Conservation (phyloP, 1,284 basidiomycete species). For the Porogramme epimiltina region DNA sequence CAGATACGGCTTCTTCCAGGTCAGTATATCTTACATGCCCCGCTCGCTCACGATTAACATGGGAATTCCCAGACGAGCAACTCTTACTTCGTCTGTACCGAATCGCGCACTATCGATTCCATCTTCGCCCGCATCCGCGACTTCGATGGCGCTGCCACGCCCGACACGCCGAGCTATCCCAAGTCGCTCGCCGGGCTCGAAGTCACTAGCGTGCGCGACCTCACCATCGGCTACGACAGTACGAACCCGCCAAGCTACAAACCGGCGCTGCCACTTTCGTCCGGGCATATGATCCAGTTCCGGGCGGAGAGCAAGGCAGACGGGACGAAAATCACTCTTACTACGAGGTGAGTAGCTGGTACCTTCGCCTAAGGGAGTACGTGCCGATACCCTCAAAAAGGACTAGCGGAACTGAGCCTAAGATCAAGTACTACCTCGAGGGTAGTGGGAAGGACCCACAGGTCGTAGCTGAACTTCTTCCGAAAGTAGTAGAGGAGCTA, state of each 20-base stretch:
- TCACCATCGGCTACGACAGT: constrained; percentile 71
- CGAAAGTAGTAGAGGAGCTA: constrained; percentile 57
- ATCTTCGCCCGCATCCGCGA: constrained; percentile 71
- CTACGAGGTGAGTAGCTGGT: constrained; percentile 57
- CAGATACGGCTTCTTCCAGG: constrained; percentile 61
- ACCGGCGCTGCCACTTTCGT: constrained; percentile 70
- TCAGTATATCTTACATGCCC: constrained; percentile 27
- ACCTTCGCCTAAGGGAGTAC: background rate
- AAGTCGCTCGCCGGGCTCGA: constrained; percentile 57
- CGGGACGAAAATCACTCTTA: constrained; percentile 59
- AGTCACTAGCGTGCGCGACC: constrained; percentile 67
- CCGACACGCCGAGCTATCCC: constrained; percentile 51
- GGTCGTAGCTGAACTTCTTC: constrained; percentile 49
- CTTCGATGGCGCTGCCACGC: constrained; percentile 39
- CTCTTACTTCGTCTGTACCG: constrained; percentile 77
- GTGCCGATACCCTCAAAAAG: constrained; percentile 35
- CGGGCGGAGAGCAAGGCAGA: constrained; percentile 47
- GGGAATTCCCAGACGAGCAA: constrained; percentile 64
- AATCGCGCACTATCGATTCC: constrained; percentile 59
- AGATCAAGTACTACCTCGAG: constrained; percentile 88
- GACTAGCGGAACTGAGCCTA: constrained; percentile 87
- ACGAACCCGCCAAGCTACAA: constrained; percentile 64
- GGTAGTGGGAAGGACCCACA: constrained; percentile 56
- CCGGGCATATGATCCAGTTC: constrained; percentile 86
- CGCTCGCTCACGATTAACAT: background rate